These are phyloP conservation scores for Pyrus bretschneideri DNA, from an alignment of 306 rosid genomes.

Conservation along the genomic window DNA sequence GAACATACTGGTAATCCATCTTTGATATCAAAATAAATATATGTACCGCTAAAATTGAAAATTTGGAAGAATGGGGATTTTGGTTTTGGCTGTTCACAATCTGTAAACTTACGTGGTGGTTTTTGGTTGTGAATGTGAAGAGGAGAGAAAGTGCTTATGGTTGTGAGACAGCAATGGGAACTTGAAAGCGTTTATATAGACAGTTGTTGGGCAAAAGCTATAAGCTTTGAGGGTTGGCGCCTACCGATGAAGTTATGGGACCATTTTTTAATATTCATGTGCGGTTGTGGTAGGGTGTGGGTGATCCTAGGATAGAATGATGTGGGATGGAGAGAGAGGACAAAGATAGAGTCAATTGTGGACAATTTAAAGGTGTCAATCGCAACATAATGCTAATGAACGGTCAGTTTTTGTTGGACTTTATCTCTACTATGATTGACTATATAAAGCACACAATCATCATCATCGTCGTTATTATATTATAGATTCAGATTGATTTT, in stretches of 20 bases:
- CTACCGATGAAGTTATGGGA: not conserved
- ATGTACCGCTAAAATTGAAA: not conserved
- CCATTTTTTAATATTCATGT: not conserved
- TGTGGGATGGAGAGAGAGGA: not conserved
- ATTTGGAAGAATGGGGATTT: not conserved
- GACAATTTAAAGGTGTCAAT: not conserved
- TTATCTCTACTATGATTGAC: not conserved
- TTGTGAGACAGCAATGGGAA: not conserved
- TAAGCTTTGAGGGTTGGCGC: not conserved
- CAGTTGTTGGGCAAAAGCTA: not conserved
- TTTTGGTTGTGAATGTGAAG: not conserved
- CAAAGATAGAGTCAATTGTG: not conserved
- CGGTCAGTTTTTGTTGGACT: not conserved
- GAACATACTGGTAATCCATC: conserved; percentile 41
- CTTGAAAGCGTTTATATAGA: not conserved
- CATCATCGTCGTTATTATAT: not conserved
- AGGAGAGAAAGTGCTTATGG: not conserved
- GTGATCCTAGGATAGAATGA: not conserved
- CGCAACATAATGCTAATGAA: not conserved
- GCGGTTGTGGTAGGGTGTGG: not conserved
- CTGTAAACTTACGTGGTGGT: not conserved
- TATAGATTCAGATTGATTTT: not conserved
- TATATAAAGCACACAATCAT: not conserved
- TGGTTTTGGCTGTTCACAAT: not conserved
- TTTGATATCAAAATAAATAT: not conserved